Base-by-base conservation (phyloP, 768 basidiomycete species). In the Tubosaeta sp. region DNA sequence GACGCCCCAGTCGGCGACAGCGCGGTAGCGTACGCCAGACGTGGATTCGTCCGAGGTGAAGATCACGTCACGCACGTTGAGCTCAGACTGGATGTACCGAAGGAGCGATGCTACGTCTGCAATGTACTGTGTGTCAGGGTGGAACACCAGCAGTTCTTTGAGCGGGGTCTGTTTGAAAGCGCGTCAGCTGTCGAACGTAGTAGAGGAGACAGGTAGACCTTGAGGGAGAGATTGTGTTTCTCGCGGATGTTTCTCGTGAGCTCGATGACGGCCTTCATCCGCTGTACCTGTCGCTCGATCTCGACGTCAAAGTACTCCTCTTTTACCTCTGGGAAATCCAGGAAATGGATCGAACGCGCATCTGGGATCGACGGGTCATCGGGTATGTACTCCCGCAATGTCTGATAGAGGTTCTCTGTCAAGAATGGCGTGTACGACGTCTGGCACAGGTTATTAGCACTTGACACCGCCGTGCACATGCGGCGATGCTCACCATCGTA, bases 371-470 rank as follows among this genome's bases (percentile, higher is more conserved):
- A 67, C 17, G 83, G 78, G 58, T 90, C 81, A 54, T 84, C 83
- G 0, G 93, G 91, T 57, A 95, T 88, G 74, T 83, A 95, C n/a
- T 74, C 74, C 43, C 85, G 83, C 37, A 98, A 78, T 32, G 90
- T 83, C 67, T 98, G 97, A 70, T 97, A 98, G 54, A 98, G 76
- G 71, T 86, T 97, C 71, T 99, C 97, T 7, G 94, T 95, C 67
- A 98, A 76, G 82, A 97, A 98, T 0, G 97, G 97, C 9, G 95
- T 97, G 72, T 97, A 99, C 8, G 97, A 95, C 1, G 95, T 95
- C 95, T 95, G 59, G 44, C 3, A 9, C 2, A 14, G 8, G 37
- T 52, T 26, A 31, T 58, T 19, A 55, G 55, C 34, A 19, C 11
- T 37, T 17, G 11, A 39, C 14, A 26, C 46, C 39, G 33, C 1